Base-by-base conservation (phyloP, 179 eudicot species). In the Carnegiea gigantea region DNA sequence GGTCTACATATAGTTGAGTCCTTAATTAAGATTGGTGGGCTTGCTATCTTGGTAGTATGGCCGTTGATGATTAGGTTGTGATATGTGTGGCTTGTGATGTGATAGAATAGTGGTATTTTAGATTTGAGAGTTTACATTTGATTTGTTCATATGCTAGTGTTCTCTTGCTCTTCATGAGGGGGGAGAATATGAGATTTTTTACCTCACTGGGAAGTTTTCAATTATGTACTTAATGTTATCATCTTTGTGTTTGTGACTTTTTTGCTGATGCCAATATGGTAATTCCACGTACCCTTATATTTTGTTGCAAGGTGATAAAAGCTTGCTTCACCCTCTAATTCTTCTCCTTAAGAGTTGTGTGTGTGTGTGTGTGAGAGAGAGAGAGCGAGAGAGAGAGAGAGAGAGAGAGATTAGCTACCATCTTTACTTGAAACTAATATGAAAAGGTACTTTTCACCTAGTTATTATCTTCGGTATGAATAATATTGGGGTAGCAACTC, bases 391-490 rank as follows among this genome's bases (percentile, higher is more conserved):
- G n/a, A n/a, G n/a, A n/a, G n/a, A n/a, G n/a, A n/a, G n/a, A n/a
- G n/a, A n/a, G n/a, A n/a, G n/a, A n/a, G n/a, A n/a, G 36, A 33
- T 1, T 13, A 49, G 1, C 53, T 49, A 1, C 14, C 40, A 54
- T 24, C 40, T 18, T 53, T 70, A 46, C 62, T 51, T 76, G 60
- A 23, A 33, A 44, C 87, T 87, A 79, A 89, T 81, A 10, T 71
- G 57, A 14, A 38, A 18, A 68, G 28, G 1, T 48, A 17, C 76
- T 44, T 21, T 73, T 85, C 57, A 77, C 77, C 86, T 92, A 95
- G 97, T 92, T 38, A 93, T 92, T 80, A 73, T 95, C 12, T 78
- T 79, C 1, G 97, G 93, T 86, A 95, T 93, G 96, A 90, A 82
- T 65, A 93, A 93, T 68, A 79, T 95, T 74, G 95, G 93, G 78